A percentile compares a stretch with the other conserved stretches of the same genome.
phyloP scores from a whole-genome alignment of 228 moss, liverwort and hornwort species.

The Sphagnum magellanicum region DNA sequence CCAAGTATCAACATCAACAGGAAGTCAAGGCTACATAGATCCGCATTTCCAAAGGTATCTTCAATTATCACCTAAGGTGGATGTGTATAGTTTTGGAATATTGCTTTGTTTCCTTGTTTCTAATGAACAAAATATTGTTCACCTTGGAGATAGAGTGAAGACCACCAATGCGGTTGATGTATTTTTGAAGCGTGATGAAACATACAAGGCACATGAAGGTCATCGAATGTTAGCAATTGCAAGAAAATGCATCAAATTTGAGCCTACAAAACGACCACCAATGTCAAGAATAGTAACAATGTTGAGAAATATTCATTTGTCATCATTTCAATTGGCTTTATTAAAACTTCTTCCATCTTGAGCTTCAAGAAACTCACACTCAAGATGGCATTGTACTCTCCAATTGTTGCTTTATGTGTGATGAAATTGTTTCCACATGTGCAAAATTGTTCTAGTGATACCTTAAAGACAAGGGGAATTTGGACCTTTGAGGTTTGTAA shows the following conservation, averaged over 20 bases:
- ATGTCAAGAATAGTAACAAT: not conserved
- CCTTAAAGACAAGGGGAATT: too few species aligned
- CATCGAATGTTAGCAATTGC: not conserved
- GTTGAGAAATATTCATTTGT: not conserved
- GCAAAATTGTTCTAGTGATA: too few species aligned
- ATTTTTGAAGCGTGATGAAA: not conserved
- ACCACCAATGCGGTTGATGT: not conserved
- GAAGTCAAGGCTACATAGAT: conserved; percentile 9
- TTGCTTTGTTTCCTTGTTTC: conserved; percentile 9
- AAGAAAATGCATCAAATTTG: not conserved
- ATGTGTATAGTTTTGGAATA: conserved; percentile 19
- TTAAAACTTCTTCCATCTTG: too few species aligned
- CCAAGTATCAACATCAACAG: too few species aligned
- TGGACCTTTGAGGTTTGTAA: too few species aligned
- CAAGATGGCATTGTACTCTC: too few species aligned
- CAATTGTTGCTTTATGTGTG: too few species aligned
- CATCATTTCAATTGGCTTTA: too few species aligned
- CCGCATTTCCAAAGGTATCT: conserved; percentile 6
- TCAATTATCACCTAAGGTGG: conserved; percentile 4
- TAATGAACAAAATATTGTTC: too few species aligned
- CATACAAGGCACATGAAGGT: not conserved
- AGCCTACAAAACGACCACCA: not conserved
- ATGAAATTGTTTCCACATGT: too few species aligned
- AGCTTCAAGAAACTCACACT: too few species aligned
- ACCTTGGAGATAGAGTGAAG: not conserved